Percentiles rank a stretch among this genome's conserved stretches.
These are phyloP conservation scores for Coprinopsis marcescibilis DNA, from an alignment of 768 basidiomycete genomes.

Conservation along the genomic window DNA sequence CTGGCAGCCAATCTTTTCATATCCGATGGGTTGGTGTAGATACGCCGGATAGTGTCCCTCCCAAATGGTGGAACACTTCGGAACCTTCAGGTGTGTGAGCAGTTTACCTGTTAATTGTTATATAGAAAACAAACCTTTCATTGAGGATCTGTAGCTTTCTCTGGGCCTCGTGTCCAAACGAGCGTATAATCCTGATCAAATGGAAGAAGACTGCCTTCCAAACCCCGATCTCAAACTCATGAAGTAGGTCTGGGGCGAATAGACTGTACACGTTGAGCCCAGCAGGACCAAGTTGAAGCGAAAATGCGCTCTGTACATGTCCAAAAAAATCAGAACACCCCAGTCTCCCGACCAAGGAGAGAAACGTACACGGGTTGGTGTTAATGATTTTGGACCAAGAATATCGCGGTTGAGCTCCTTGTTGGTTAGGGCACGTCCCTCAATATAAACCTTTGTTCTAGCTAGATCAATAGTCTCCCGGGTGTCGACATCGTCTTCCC, in stretches of 20 bases:
- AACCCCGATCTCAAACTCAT: conserved; percentile 34
- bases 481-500: background rate
- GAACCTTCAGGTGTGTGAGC: conserved; percentile 17
- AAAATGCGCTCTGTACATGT: conserved; percentile 27
- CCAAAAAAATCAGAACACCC: background rate
- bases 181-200: conserved; percentile 25
- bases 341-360: background rate
- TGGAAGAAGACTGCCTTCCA: conserved; percentile 33
- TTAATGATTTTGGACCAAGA: background rate
- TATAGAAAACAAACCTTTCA: conserved; percentile 2
- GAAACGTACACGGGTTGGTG: background rate
- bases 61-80: conserved; percentile 22
- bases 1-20: conserved; percentile 27
- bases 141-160: conserved; percentile 4
- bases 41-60: conserved; percentile 25
- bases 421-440: background rate
- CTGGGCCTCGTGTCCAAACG: conserved; percentile 12
- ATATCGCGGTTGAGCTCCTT: background rate
- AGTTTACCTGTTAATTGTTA: conserved; percentile 20
- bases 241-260: conserved; percentile 27
- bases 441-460: background rate
- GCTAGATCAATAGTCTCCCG: background rate
- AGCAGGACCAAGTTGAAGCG: conserved; percentile 9
- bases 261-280: conserved; percentile 22
- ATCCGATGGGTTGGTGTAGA: conserved; percentile 24